Evolutionary conservation across 192 early-diverging fungal species (phyloP), one percentile per base, ranked within the genome.

Genomic region (Powellomyces hirtus): DNA sequence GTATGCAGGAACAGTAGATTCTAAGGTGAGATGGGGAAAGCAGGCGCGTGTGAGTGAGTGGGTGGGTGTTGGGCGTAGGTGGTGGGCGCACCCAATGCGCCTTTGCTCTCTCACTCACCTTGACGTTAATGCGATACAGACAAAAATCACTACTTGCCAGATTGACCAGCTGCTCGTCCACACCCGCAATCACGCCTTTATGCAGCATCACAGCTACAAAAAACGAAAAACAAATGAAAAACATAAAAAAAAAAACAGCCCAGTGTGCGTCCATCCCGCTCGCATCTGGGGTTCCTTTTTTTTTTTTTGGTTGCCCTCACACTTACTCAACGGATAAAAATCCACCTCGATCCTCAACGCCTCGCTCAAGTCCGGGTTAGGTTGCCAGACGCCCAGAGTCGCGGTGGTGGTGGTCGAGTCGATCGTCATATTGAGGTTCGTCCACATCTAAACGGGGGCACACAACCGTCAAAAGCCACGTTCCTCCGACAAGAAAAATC

Each of bases 271-370:
- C n/a, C n/a, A n/a, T n/a, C n/a, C n/a, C n/a, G n/a, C n/a, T n/a
- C n/a, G n/a, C n/a, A n/a, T n/a, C n/a, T n/a, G n/a, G n/a, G n/a
- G n/a, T n/a, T n/a, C n/a, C n/a, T n/a, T n/a, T n/a, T n/a, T n/a
- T n/a, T n/a, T n/a, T n/a, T n/a, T n/a, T n/a, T n/a, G n/a, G n/a
- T n/a, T n/a, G 2, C 7, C 42, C 24, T 22, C 3, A 29, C 18
- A 72, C 76, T 74, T 77, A 93, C 90, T 81, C 29, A 92, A 76
- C 11, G 91, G 91, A 71, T 91, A 92, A 70, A 89, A 94, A 51
- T 92, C 91, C 8, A 90, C 57, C 16, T 78, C 72, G 53, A 91
- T 84, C 26, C 78, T 71, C 36, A 90, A 64, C 13, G 80, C 75
- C 46, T 78, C 68, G 20, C 56, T 59, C 11, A 71, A 31, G 49